phyloP scores from a whole-genome alignment of 768 basidiomycete genomes.

The Panus rudis region DNA sequence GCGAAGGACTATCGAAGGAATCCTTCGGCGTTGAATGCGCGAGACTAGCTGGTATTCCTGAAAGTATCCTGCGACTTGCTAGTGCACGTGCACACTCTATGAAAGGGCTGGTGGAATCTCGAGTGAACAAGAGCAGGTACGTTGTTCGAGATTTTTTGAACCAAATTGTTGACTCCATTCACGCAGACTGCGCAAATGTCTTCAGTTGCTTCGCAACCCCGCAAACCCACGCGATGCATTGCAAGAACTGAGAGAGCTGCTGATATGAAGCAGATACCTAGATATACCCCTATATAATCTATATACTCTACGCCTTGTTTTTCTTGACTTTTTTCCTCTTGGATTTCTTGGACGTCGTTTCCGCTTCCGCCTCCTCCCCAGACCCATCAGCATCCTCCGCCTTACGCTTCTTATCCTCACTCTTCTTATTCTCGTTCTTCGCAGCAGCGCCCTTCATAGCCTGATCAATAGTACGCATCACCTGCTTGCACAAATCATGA shows the following conservation, averaged over 20 bases:
- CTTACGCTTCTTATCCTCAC: constrained; percentile 22
- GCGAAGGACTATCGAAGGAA: constrained; percentile 65
- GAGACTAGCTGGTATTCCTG: constrained; percentile 77
- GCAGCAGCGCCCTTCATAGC: constrained; percentile 13
- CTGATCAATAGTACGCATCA: no score
- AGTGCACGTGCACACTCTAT: constrained; percentile 43
- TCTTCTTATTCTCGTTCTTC: constrained; percentile 18
- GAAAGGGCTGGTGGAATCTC: constrained; percentile 43
- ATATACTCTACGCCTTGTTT: constrained; percentile 19
- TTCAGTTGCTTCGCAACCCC: constrained; percentile 16
- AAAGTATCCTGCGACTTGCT: constrained; percentile 58
- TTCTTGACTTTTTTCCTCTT: constrained; percentile 43
- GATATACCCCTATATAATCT: not conserved
- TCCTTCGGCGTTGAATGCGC: constrained; percentile 94
- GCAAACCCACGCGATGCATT: not conserved
- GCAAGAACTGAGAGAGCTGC: not conserved
- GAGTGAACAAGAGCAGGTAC: constrained; percentile 45
- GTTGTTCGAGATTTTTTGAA: not conserved
- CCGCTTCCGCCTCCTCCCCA: constrained; percentile 7
- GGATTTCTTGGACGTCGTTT: constrained; percentile 34
- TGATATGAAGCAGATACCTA: not conserved
- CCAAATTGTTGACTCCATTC: not conserved
- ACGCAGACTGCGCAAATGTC: constrained; percentile 25
- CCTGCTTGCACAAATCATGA: constrained; percentile 57
- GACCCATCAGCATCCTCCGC: constrained; percentile 12